These are phyloP conservation scores for Blastobotrys robertii DNA, from an alignment of 805 yeast genomes.

Conservation along the genomic window DNA sequence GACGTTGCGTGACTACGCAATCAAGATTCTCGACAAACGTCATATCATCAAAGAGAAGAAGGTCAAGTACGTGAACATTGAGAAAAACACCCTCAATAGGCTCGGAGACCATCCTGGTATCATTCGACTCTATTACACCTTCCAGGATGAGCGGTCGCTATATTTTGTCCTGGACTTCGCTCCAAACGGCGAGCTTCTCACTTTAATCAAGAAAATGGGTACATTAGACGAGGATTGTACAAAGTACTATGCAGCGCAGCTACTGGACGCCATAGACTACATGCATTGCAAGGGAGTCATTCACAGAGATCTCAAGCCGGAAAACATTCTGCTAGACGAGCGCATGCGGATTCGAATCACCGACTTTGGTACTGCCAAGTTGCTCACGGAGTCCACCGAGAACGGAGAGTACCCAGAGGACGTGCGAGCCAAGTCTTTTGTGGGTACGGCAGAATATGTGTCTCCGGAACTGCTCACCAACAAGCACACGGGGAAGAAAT, in stretches of 20 bases:
- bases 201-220: conserved; percentile 55
- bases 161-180: conserved; percentile 93
- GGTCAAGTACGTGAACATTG: conserved; percentile 92
- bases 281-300: conserved; percentile 86
- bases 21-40: conserved; percentile 81
- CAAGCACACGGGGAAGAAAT: conserved; percentile 72
- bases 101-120: conserved; percentile 93
- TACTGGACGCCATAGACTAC: conserved; percentile 82
- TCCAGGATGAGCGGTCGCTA: conserved; percentile 80
- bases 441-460: conserved; percentile 95
- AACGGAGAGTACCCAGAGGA: conserved; percentile 28
- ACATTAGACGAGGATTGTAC: conserved; percentile 66
- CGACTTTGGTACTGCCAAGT: conserved; percentile 96
- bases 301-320: conserved; percentile 93
- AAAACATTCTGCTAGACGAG: conserved; percentile 73
- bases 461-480: conserved; percentile 78
- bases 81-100: conserved; percentile 78
- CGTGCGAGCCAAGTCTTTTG: conserved; percentile 55
- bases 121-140: conserved; percentile 83
- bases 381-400: conserved; percentile 34
- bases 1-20: conserved; percentile 71
- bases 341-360: conserved; percentile 87
- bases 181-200: conserved; percentile 85
- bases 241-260: conserved; percentile 73
- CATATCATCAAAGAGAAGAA: conserved; percentile 93